These are phyloP conservation scores for Aspergillus conjunctus DNA, from an alignment of 495 filamentous ascomycete species.

Conservation along the genomic window DNA sequence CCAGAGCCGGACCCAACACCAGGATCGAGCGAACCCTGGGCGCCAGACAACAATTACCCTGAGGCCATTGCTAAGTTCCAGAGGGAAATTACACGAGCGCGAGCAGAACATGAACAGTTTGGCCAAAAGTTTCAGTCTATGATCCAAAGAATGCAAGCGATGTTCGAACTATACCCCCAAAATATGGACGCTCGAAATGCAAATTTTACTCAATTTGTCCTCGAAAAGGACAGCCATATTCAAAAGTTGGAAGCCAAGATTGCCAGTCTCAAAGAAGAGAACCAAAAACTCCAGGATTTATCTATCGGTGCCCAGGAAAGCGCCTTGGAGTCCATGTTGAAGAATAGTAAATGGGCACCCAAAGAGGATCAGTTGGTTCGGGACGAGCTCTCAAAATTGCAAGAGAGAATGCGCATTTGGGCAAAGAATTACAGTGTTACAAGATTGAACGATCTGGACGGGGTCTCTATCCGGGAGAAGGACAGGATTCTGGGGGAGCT, in stretches of 20 bases:
- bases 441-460: background rate
- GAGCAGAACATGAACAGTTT: no score
- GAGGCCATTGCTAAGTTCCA: no score
- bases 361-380: conserved; percentile 8
- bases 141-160: no score
- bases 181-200: no score
- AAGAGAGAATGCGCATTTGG: conserved; percentile 14
- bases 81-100: no score
- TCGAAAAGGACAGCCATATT: background rate
- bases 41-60: no score
- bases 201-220: no score
- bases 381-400: conserved; percentile 7
- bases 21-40: no score
- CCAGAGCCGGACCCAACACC: no score
- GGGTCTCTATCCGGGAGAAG: background rate
- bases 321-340: conserved; percentile 3
- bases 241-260: background rate
- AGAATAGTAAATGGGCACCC: background rate
- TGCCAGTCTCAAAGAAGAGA: background rate
- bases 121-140: no score
- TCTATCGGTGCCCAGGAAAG: background rate
- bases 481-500: conserved; percentile 3
- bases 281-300: background rate
- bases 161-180: no score
- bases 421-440: conserved; percentile 10